Base-by-base conservation (phyloP, 495 filamentous ascomycete genomes). In the Massariosphaeria phaeospora region DNA sequence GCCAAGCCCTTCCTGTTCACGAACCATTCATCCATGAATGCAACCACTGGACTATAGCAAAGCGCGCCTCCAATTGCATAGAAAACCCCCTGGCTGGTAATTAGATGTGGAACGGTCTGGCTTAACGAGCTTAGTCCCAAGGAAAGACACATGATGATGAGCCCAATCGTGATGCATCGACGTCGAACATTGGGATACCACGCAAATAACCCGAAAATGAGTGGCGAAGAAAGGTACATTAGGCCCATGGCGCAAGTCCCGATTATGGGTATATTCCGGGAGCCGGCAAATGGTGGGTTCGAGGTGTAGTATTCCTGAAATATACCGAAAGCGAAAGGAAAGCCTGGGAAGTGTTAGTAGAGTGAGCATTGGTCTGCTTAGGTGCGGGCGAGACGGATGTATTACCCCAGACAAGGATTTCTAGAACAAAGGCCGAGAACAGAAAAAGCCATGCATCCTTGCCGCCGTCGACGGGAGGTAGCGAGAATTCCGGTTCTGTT, bases 351-450 rank as follows among this genome's bases (percentile, higher is more conserved):
- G 9, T 44, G 43, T 47, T 9, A 47, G 21, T 47, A 10, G 9
- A 10, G 3, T 33, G 29, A 12, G 7, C 24, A 3, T 50, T 21
- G n/a, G 21, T 6, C 3, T 41, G 31, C 7, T 36, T n/a, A n/a
- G n/a, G n/a, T n/a, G n/a, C n/a, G n/a, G n/a, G n/a, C n/a, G n/a
- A 17, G 2, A 15, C 42, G 24, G n/a, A 10, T 3, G 17, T 30
- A 23, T 84, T 66, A 81, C 82, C 83, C 83, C 82, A 87, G 21
- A 84, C 71, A 12, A 86, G 64, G 13, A 70, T 75, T 59, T 88
- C 83, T 25, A 86, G 69, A 34, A 79, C 62, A 66, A 86, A 86
- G 50, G 76, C 76, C 1, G 77, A 80, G 5, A 72, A 70, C 0
- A 89, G 72, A 54, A 83, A 85, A 1, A 84, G 66, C 77, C 79